Conservation (phyloP, 495 filamentous ascomycete genomes). For the Cercophora scortea region DNA sequence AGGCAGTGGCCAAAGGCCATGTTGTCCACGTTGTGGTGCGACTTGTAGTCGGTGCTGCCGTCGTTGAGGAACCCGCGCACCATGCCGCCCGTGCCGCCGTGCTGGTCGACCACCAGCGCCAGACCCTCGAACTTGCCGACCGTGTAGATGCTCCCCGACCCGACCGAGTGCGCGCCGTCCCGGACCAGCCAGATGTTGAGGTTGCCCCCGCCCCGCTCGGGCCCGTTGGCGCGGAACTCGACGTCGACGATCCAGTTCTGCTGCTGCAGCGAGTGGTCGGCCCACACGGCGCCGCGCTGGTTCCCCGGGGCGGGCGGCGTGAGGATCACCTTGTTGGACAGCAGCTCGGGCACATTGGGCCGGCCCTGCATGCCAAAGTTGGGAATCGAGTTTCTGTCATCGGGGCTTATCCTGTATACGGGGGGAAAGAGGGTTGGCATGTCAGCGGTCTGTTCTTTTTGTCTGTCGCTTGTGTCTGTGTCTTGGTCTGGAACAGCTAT, state of each 20-base stretch:
- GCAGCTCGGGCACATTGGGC: constrained; percentile 60
- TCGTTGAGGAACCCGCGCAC: constrained; percentile 93
- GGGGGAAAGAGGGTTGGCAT: neutral
- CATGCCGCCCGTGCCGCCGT: constrained; percentile 73
- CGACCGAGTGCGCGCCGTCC: constrained; percentile 56
- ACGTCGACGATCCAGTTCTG: constrained; percentile 73
- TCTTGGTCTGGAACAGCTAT: neutral
- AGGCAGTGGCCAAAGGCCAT: constrained; percentile 92
- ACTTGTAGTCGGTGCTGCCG: constrained; percentile 71
- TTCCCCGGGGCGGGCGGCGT: constrained; percentile 87
- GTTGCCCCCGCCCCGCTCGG: constrained; percentile 80
- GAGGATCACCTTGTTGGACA: constrained; percentile 87
- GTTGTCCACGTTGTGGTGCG: constrained; percentile 69
- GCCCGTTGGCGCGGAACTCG: constrained; percentile 80
- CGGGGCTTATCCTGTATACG: constrained; percentile 32
- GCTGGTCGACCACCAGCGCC: constrained; percentile 77
- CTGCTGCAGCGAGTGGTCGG: constrained; percentile 53
- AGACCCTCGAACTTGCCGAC: constrained; percentile 78
- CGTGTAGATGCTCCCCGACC: constrained; percentile 72
- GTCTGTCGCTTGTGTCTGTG: neutral
- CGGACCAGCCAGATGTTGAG: constrained; percentile 88
- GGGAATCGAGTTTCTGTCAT: constrained; percentile 27
- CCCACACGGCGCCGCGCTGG: constrained; percentile 75
- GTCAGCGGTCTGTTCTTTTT: neutral
- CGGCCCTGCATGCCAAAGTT: constrained; percentile 64